Evolutionary conservation across 148 eudicot species (phyloP), one percentile per base, ranked within the genome.

Genomic region (Cornus kousa): DNA sequence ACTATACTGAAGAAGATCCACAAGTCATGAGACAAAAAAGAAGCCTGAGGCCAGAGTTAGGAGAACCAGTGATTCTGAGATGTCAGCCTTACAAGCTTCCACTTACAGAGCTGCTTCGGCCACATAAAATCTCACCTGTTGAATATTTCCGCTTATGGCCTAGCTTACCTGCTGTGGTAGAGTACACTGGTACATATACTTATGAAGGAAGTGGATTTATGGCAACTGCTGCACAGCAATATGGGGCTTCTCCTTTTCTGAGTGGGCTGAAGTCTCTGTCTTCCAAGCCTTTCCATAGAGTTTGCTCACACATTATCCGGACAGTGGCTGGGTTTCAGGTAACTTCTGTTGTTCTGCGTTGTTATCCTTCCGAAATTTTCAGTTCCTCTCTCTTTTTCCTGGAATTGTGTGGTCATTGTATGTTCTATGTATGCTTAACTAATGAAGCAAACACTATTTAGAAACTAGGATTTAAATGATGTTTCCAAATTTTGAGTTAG

Each of bases 81-180:
- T 95, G 97, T 86, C 99, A 95, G 85, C 97, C 99, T 50, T 95
- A 95, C 89, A 95, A 93, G 83, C 85, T 95, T 86, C 98, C 98
- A 23, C 87, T 95, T 73, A 90, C 97, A 11, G 99, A 93, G 85
- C 92, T 95, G 77, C 99, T 95, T 80, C 66, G 93, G 83, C 99
- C 95, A 0, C 97, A 93, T 80, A 93, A 95, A 84, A 95, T 95
- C 76, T 95, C 99, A 73, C 97, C 99, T 23, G 99, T 95, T 16
- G 99, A 95, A 80, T 95, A 88, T 82, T 95, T 95, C 80, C 94
- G 99, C 46, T 80, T 95, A 70, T 95, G 99, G 99, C 99, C 99
- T 77, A 95, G 99, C 88, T 89, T 95, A 73, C 99, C 97, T 83
- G 99, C 97, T 81, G 89, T 93, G 78, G 91, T 93, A 68, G 99